Evolutionary conservation across 2,329 filamentous ascomycete genomes (phyloP), one percentile per base, ranked within the genome.

Genomic region (Penicillium janthinellum): DNA sequence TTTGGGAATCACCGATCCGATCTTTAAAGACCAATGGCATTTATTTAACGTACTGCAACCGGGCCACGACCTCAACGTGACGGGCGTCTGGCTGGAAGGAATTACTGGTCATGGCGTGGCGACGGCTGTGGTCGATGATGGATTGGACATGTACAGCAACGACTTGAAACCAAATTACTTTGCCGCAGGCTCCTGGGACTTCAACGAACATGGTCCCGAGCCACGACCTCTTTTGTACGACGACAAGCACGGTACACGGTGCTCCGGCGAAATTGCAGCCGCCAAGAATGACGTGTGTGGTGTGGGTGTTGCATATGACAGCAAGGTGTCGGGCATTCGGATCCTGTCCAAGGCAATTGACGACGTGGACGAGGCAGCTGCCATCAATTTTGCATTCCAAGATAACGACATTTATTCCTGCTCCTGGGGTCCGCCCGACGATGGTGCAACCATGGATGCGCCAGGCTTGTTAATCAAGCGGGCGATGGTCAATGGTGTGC

Each of bases 381-480:
- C 95, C 22, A 88, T 99, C 83, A 97, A 96, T 77, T 98, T 94
- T 79, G 90, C 90, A 63, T 95, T 87, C 70, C 88, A 97, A 70
- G 82, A 94, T 62, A 99, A 97, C 73, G 87, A 97, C 61, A 98
- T 99, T 60, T 99, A 97, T 78, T 99, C 95, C 0, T 99, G 95
- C 79, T 99, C 95, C 0, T 99, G 95, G 95, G 95, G 95, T 0
- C 95, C 95, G 8, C 91, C 92, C 0, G 95, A 99, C 70, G 93
- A 98, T 73, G 95, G 95, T 48, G 83, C 84, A 61, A 92, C 92
- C 25, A 99, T 99, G 95, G 94, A 98, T 68, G 91, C 88, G 0
- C 95, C 95, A 0, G 91, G 92, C 5, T 86, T 96, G 56, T 82
- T 99, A 20, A 97, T 99, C 70, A 87, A 89, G 67, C 86, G 88